Base-by-base conservation (phyloP, 2,329 filamentous ascomycete species). In the Aspergillus ustus region DNA sequence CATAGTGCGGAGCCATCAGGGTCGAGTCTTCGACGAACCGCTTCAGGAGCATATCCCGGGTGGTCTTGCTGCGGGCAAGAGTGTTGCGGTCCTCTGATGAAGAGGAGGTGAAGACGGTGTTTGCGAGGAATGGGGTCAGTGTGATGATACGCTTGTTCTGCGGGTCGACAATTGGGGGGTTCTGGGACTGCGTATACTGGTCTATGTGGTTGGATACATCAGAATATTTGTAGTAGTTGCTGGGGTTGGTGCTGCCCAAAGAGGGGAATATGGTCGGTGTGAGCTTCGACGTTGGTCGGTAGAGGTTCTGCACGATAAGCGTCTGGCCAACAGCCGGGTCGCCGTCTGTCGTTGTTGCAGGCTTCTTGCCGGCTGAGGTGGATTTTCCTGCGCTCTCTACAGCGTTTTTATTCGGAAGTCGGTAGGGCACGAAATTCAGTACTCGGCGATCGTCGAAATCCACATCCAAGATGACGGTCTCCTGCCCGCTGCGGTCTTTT, bases 401-500 rank as follows among this genome's bases (percentile, higher is more conserved):
- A 15, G 77, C 67, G 51, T 84, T 84, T 66, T 86, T 86, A 70
- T 84, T 85, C 1, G 87, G 85, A 13, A 90, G 76, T 44, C 81
- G 80, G 73, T 91, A 90, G 3, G 88, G 87, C 25, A 82, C 81
- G 73, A 90, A 91, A 22, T 80, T 74, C 43, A 78, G 69, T 17
- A 90, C 73, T 2, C 80, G 79, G 7, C 71, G 72, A 63, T 89
- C 84, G 19, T 83, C 77, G 72, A 89, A 90, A 70, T 90, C 87
- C 52, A 90, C 83, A 66, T 90, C 88, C 17, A 85, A 65, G 53
- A 91, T 85, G 11, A 88, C 82, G 0, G 85, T 86, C 70, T 90
- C 88, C 40, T 87, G 84, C 4, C 86, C 86, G 63, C 84, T 85
- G 40, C 85, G 82, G 53, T 90, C 88, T 71, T 90, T 90, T 50